Evolutionary conservation across 495 filamentous ascomycete genomes (phyloP).

Genomic region (Penicillium angulare): DNA sequence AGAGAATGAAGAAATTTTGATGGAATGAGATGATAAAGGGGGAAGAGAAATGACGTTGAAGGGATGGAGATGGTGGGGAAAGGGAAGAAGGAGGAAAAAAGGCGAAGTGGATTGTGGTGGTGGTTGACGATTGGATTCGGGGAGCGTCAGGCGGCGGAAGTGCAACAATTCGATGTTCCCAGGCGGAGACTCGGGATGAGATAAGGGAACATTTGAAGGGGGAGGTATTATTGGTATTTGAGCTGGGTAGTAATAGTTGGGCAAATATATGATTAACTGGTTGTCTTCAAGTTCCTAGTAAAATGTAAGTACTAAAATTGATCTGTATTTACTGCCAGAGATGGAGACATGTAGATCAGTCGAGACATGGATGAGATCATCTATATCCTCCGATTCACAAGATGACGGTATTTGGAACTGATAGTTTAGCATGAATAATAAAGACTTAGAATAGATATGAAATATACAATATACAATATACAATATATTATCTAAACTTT

Average conservation of each 20-base stretch:
- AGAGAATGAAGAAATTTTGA: conserved; percentile 5
- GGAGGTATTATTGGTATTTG: conserved; percentile 9
- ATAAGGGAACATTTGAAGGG: conserved; percentile 15
- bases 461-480: neutral
- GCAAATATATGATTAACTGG: neutral
- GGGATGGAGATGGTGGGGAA: conserved; percentile 6
- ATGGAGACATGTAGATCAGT: neutral
- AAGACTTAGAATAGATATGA: too few relatives aligned
- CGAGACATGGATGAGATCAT: neutral
- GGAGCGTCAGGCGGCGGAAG: conserved; percentile 38
- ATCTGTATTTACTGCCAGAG: too few relatives aligned
- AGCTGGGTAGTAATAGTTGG: conserved; percentile 1
- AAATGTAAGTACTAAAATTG: too few relatives aligned
- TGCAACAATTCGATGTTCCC: too few relatives aligned
- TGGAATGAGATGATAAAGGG: neutral
- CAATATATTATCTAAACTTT: too few relatives aligned
- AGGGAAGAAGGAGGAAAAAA: conserved; percentile 4
- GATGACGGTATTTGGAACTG: neutral
- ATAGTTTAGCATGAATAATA: too few relatives aligned
- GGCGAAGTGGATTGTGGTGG: conserved; percentile 18
- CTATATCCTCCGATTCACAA: too few relatives aligned
- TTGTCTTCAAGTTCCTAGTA: too few relatives aligned
- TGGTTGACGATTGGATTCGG: conserved; percentile 38
- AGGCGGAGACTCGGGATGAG: conserved; percentile 21
- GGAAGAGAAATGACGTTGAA: conserved; percentile 1